A percentile compares a stretch with the other conserved stretches of the same genome.
phyloP scores from a whole-genome alignment of 495 filamentous ascomycete genomes.

The Aspergillus cavernicola region DNA sequence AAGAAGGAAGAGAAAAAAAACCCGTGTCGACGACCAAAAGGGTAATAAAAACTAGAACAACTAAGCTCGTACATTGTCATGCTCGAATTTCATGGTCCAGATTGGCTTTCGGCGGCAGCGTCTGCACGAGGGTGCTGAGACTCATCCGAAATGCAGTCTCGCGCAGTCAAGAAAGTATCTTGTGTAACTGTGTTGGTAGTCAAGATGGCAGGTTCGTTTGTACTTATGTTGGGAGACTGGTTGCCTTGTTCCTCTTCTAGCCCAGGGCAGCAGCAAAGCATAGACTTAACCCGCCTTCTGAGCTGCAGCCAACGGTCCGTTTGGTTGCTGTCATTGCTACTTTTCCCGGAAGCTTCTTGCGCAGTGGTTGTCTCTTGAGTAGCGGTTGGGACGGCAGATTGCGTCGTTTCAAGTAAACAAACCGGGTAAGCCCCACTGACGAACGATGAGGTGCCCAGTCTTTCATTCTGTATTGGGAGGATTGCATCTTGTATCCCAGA shows the following conservation, averaged over 20 bases:
- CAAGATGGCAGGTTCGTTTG: background rate
- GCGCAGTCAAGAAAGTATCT: conserved; percentile 33
- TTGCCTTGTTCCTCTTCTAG: conserved; percentile 11
- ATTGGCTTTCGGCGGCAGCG: background rate
- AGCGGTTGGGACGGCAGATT: conserved; percentile 4
- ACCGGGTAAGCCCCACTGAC: background rate
- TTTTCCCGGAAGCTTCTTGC: too few species aligned
- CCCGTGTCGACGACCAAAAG: background rate
- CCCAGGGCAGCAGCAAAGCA: conserved; percentile 19
- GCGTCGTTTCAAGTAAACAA: conserved; percentile 6
- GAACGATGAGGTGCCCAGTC: background rate
- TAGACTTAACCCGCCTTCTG: conserved; percentile 9
- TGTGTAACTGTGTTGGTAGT: conserved; percentile 13
- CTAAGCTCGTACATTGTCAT: background rate
- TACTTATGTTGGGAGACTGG: background rate
- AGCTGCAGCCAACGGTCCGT: conserved; percentile 8
- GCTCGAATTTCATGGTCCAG: conserved; percentile 1
- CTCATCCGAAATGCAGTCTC: conserved; percentile 15
- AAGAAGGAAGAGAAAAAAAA: too few species aligned
- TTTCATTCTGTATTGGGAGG: background rate
- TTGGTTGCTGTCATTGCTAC: background rate
- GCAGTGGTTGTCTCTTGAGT: background rate
- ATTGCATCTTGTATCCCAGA: conserved; percentile 6
- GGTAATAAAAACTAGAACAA: background rate
- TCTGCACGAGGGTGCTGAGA: background rate